Evolutionary conservation across 345 rosid species (phyloP).

Genomic region (Corchorus olitorius): DNA sequence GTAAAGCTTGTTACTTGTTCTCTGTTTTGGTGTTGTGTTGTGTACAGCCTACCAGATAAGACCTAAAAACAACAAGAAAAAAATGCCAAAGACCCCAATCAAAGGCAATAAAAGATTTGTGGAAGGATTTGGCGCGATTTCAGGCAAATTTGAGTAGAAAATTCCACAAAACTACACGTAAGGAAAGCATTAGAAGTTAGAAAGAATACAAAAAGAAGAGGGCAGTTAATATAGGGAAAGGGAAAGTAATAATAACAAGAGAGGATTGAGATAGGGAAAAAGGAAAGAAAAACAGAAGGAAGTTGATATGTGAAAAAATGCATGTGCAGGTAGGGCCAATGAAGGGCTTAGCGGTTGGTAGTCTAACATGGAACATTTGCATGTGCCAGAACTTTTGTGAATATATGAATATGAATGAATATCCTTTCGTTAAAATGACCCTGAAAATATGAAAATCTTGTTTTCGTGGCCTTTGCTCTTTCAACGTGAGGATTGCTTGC

Average conservation of each 20-base stretch:
- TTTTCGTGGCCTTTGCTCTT: not conserved
- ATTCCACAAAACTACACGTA: conserved; percentile 9
- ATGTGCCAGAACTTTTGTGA: conserved; percentile 46
- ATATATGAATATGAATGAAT: too few relatives aligned
- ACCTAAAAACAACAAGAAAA: not conserved
- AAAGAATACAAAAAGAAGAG: not conserved
- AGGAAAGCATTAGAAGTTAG: not conserved
- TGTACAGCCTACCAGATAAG: conserved; percentile 15
- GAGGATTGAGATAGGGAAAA: too few relatives aligned
- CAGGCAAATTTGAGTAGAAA: conserved; percentile 17
- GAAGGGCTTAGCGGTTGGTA: conserved; percentile 39
- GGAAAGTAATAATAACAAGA: too few relatives aligned
- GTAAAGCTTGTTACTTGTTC: not conserved
- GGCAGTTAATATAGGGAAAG: too few relatives aligned
- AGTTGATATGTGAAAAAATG: conserved; percentile 14
- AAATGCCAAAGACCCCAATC: conserved; percentile 14
- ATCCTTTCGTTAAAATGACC: conserved; percentile 29
- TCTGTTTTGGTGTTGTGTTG: not conserved
- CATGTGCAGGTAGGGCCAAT: conserved; percentile 50
- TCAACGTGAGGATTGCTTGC: conserved; percentile 17
- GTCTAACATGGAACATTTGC: conserved; percentile 56
- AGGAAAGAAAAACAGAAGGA: not conserved
- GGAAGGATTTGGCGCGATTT: conserved; percentile 19
- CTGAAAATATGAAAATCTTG: conserved; percentile 26
- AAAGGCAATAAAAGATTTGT: conserved; percentile 1